phyloP scores from a whole-genome alignment of 2,329 filamentous ascomycete genomes.

The Sarocladiaceae sp. region DNA sequence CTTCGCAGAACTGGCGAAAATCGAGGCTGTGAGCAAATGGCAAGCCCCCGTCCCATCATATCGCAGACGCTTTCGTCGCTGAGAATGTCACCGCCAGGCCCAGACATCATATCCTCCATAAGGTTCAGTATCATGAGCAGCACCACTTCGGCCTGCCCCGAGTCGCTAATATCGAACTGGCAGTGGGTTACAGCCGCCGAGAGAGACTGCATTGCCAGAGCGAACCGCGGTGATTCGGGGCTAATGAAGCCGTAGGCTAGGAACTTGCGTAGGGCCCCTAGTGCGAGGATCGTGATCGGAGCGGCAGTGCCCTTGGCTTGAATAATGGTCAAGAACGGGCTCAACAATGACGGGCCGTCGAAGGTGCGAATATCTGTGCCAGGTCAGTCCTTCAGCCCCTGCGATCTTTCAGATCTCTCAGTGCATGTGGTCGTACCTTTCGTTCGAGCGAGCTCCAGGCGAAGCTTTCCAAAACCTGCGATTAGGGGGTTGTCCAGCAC shows the following conservation, averaged over 20 bases:
- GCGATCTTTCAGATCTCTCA: not conserved
- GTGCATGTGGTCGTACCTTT: conserved; percentile 52
- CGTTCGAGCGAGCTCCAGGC: conserved; percentile 81
- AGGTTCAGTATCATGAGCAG: conserved; percentile 89
- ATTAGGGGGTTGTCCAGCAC: conserved; percentile 97
- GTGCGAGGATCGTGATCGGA: conserved; percentile 88
- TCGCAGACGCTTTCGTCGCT: conserved; percentile 98
- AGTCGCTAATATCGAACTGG: conserved; percentile 94
- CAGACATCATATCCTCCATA: conserved; percentile 98
- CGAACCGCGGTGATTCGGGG: conserved; percentile 77
- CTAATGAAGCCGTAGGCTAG: conserved; percentile 91
- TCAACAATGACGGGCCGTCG: conserved; percentile 82
- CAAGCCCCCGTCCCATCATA: conserved; percentile 98
- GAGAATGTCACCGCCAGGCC: conserved; percentile 86
- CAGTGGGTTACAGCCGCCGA: conserved; percentile 96
- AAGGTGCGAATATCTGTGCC: conserved; percentile 79
- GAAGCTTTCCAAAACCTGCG: conserved; percentile 84
- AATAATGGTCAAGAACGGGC: conserved; percentile 95
- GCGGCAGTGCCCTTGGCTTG: conserved; percentile 94
- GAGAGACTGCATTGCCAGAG: conserved; percentile 88
- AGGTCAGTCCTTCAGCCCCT: conserved; percentile 9
- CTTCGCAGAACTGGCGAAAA: conserved; percentile 86
- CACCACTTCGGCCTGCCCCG: conserved; percentile 91
- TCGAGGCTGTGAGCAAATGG: conserved; percentile 92
- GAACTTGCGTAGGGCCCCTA: conserved; percentile 94